Percentiles rank a stretch among this genome's conserved stretches.
Evolutionary conservation across 2,329 filamentous ascomycete genomes (phyloP).

Genomic region (Dactylellina haptotyla): DNA sequence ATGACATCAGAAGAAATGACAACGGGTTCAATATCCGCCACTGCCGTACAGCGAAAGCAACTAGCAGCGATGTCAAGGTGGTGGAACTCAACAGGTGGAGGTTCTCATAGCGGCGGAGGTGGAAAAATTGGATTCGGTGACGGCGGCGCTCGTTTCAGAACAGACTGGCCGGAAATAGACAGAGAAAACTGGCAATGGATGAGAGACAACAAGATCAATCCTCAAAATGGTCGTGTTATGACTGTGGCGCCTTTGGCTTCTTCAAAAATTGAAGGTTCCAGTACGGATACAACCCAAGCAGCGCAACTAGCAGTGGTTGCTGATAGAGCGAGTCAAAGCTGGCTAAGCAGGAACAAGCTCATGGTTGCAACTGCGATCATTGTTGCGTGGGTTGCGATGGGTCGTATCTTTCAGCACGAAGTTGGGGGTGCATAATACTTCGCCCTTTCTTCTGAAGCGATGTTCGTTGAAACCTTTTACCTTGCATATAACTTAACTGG

Average conservation of each 20-base stretch:
- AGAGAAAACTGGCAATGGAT: slow-evolving; percentile 93
- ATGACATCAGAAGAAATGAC: slow-evolving; percentile 99
- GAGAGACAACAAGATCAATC: slow-evolving; percentile 81
- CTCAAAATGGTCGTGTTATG: slow-evolving; percentile 70
- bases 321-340: slow-evolving; percentile 42
- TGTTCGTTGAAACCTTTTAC: slow-evolving; percentile 8
- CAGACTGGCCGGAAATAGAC: slow-evolving; percentile 90
- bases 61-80: slow-evolving; percentile 82
- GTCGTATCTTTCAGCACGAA: slow-evolving; percentile 44
- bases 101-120: slow-evolving; percentile 76
- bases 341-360: slow-evolving; percentile 47
- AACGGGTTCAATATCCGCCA: slow-evolving; percentile 84
- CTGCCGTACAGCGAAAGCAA: slow-evolving; percentile 78
- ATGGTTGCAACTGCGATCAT: slow-evolving; percentile 41
- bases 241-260: background rate
- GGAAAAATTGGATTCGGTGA: slow-evolving; percentile 73
- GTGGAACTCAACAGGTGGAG: slow-evolving; percentile 97
- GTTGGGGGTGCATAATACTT: slow-evolving; percentile 14
- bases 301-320: slow-evolving; percentile 8
- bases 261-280: slow-evolving; percentile 15
- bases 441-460: background rate
- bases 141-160: slow-evolving; percentile 86
- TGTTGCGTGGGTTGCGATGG: slow-evolving; percentile 45
- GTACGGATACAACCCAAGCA: slow-evolving; percentile 4
- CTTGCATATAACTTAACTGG: slow-evolving; percentile 11